Evolutionary conservation across 441 rosid genomes (phyloP).

Genomic region (Aleurites moluccanus): DNA sequence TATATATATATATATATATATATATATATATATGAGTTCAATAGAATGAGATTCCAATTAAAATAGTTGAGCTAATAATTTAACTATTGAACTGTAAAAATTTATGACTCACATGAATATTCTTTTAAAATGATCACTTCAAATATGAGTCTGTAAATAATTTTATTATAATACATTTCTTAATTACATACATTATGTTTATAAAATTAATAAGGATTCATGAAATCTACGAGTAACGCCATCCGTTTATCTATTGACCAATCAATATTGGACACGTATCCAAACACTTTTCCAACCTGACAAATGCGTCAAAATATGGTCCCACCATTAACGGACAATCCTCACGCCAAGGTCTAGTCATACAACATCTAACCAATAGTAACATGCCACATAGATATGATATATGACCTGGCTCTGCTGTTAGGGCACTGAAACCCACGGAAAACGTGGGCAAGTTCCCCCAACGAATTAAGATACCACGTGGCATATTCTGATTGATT

Average conservation of each 20-base stretch:
- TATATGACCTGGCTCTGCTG: conserved; percentile 10
- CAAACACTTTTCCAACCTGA: neutral
- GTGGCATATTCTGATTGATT: neutral
- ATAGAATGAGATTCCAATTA: no score
- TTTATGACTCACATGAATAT: no score
- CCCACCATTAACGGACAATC: neutral
- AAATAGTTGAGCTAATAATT: no score
- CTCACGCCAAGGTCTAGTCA: neutral
- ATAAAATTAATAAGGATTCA: no score
- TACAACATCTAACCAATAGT: neutral
- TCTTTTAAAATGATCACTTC: no score
- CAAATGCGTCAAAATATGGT: neutral
- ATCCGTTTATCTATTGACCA: neutral
- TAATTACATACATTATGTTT: no score
- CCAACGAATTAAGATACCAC: neutral
- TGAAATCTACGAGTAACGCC: no score
- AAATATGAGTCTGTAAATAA: no score
- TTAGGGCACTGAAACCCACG: conserved; percentile 17
- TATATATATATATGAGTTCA: no score
- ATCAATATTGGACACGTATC: neutral
- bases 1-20: no score
- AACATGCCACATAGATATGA: neutral
- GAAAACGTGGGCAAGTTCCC: conserved; percentile 21
- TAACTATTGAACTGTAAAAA: no score
- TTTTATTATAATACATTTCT: no score